Evolutionary conservation across 352 stramenopile species (phyloP), one percentile per base, ranked within the genome.

Genomic region (Globisporangium megalacanthum): DNA sequence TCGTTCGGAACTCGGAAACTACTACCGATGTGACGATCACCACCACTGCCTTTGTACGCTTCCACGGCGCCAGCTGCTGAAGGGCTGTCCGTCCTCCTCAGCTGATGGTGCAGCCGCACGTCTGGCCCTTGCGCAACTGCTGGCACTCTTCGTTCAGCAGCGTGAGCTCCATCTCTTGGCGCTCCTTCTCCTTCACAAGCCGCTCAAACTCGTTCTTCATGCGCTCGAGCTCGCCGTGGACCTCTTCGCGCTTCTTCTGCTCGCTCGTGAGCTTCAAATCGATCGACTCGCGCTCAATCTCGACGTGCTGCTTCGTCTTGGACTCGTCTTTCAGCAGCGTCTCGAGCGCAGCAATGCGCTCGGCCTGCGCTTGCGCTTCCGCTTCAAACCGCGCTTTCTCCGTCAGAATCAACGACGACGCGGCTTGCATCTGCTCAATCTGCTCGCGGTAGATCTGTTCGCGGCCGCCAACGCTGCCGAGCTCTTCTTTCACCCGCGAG

Each of bases 361-460:
- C 76, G 6, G 73, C 68, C 61, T 93, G 77, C 11, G 80, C 66
- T 59, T 95, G 66, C 10, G 80, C 60, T 49, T 92, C 80, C 0
- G 77, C 78, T 11, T 54, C 58, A 29, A 58, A 89, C 35, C 72
- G 69, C 8, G 79, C 81, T 59, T 90, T 90, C 54, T 92, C 81
- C 0, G 75, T 88, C 72, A 88, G 63, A 42, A 90, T 79, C 49
- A 88, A 67, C 29, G 85, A 92, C 52, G 83, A 89, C 48, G 75
- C 69, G 17, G 71, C 65, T 58, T 92, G 77, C 76, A 92, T 86
- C 65, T 89, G 75, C 62, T 95, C 85, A 54, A 95, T 89, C 69
- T 93, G 83, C 64, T 92, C 80, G 59, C 86, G 84, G 70, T 90
- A 91, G 62, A 93, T 88, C 68, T 92, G 79, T 47, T 92, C 79